Evolutionary conservation across 2,329 filamentous ascomycete genomes (phyloP).

Genomic region (Diaporthe sp.): DNA sequence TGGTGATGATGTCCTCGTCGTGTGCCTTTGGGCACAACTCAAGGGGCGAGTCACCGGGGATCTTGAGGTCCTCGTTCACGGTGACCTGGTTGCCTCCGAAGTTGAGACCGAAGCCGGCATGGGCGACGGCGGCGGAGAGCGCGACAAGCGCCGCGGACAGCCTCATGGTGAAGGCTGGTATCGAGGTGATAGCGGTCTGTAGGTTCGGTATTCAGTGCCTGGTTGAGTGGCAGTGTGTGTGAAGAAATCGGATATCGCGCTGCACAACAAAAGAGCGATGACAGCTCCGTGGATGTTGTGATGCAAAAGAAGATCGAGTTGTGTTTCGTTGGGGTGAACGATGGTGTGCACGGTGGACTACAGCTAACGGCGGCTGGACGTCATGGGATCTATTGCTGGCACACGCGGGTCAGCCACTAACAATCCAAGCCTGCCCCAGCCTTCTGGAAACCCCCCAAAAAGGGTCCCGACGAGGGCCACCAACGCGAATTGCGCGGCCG

Average conservation of each 20-base stretch:
- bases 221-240: background rate
- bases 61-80: constrained; percentile 68
- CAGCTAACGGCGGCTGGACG: constrained; percentile 39
- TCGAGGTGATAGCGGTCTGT: background rate
- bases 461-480: background rate
- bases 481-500: constrained; percentile 13
- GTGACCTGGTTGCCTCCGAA: constrained; percentile 63
- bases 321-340: background rate
- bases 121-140: constrained; percentile 61
- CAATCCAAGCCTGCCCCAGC: constrained; percentile 11
- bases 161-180: constrained; percentile 52
- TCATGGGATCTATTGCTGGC: constrained; percentile 34
- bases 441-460: background rate
- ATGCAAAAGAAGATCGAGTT: constrained; percentile 1
- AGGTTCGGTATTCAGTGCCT: background rate
- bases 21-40: constrained; percentile 80
- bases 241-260: background rate
- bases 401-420: constrained; percentile 18
- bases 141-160: constrained; percentile 59
- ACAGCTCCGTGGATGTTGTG: background rate
- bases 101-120: constrained; percentile 57
- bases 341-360: background rate
- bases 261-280: background rate
- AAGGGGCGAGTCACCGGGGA: constrained; percentile 89
- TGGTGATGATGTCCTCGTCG: constrained; percentile 76